Evolutionary conservation across 148 eudicot species (phyloP), one percentile per base, ranked within the genome.

Genomic region (Chenopodium berlandieri): DNA sequence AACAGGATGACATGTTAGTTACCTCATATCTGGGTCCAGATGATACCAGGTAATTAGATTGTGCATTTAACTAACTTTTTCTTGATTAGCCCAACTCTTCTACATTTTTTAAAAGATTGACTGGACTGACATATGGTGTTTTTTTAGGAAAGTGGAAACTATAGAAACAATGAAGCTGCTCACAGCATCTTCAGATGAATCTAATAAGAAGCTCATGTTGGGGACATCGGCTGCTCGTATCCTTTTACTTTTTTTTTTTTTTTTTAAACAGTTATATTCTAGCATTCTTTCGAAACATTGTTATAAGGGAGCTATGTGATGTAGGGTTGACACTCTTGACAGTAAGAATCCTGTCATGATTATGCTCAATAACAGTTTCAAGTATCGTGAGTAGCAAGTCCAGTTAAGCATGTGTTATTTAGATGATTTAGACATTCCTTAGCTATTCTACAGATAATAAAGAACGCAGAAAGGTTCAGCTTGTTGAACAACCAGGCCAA

Each of bases 401-500:
- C 70, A 62, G 23, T 46, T 58, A 8, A 73, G 58, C 48, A 66
- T 22, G 13, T 63, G 23, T 31, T 71, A 54, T 75, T 47, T 78
- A 19, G 46, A 83, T 71, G 67, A 69, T 7, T 44, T 54, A 22
- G 74, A 63, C 27, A 79, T 78, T 91, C 91, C 97, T 92, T 89
- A 89, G 82, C 91, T 83, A 86, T 81, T 76, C 5, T 69, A 79
- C 73, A 96, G 99, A 92, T 73, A 88, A 83, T 54, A 88, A 90
- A 91, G 97, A 89, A 76, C 95, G 98, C 76, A 91, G 99, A 87
- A 94, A 92, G 85, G 98, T 96, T 73, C 90, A 84, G 82, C 85
- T 94, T 85, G 95, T 96, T 78, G 99, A 96, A 84, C 98, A 92
- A 75, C 97, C 99, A 58, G 93, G 98, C 75, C 98, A 96, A 78